These are phyloP conservation scores for Mycosphaerella arachidis DNA, from an alignment of 2,329 filamentous ascomycete species.

Conservation along the genomic window DNA sequence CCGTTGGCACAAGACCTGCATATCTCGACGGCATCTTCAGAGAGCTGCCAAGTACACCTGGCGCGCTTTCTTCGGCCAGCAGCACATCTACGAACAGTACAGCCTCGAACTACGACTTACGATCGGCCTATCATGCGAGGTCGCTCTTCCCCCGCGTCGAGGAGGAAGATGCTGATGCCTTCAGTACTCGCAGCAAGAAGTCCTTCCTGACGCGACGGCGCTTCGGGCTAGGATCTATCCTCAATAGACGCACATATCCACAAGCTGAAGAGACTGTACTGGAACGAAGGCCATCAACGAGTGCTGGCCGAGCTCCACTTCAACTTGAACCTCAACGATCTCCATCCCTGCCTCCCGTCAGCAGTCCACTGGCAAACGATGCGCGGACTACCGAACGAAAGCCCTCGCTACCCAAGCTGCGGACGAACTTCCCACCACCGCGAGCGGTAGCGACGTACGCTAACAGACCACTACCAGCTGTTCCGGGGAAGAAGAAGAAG, in stretches of 20 bases:
- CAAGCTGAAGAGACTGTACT: conserved; percentile 13
- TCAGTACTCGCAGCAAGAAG: conserved; percentile 23
- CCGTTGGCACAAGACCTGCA: conserved; percentile 24
- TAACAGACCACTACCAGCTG: conserved; percentile 19
- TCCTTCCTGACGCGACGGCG: conserved; percentile 18
- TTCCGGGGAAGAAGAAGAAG: conserved; percentile 10
- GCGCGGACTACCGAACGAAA: conserved; percentile 6
- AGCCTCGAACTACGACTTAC: conserved; percentile 20
- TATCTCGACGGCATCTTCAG: conserved; percentile 31
- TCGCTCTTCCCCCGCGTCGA: conserved; percentile 28
- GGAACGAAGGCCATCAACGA: conserved; percentile 1
- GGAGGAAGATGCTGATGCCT: conserved; percentile 18
- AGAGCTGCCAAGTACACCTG: conserved; percentile 20
- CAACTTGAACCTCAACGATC: conserved; percentile 1
- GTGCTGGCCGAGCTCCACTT: conserved; percentile 2
- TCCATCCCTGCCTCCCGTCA: conserved; percentile 6
- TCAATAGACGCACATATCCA: conserved; percentile 26
- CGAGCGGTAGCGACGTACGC: conserved; percentile 19
- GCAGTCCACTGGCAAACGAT: not conserved
- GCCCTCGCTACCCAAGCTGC: conserved; percentile 25
- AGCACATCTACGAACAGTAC: conserved; percentile 26
- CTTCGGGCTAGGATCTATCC: conserved; percentile 21
- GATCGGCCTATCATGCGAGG: conserved; percentile 17
- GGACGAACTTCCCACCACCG: conserved; percentile 24
- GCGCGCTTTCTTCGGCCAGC: conserved; percentile 27